A percentile compares a stretch with the other conserved stretches of the same genome.
Evolutionary conservation across 2,329 filamentous ascomycete species (phyloP).

Genomic region (Penicillium sp.): DNA sequence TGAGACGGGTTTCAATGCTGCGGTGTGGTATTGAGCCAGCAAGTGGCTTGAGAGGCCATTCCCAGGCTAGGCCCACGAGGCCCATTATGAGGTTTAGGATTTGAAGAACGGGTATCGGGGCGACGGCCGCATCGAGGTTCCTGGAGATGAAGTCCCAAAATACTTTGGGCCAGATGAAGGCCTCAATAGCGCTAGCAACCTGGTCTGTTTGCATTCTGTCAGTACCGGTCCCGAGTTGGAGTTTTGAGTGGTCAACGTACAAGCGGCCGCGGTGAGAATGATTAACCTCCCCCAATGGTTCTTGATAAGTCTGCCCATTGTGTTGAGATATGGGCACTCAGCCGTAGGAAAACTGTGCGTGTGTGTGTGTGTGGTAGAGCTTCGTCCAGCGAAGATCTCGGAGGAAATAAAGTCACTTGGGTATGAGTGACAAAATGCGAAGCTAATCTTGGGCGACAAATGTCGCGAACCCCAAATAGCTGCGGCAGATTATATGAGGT

Average conservation of each 20-base stretch:
- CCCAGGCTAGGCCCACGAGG: slow-evolving; percentile 74
- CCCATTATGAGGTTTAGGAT: slow-evolving; percentile 85
- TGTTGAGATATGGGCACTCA: background rate
- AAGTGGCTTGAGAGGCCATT: slow-evolving; percentile 80
- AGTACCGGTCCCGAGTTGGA: background rate
- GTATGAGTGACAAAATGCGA: background rate
- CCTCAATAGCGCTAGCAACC: slow-evolving; percentile 75
- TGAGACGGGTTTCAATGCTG: slow-evolving; percentile 80
- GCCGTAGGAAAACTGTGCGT: background rate
- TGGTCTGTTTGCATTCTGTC: slow-evolving; percentile 62
- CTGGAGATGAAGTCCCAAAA: slow-evolving; percentile 97
- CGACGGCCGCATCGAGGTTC: slow-evolving; percentile 80
- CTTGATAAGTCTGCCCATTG: slow-evolving; percentile 97
- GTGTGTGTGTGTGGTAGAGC: slow-evolving; percentile 1
- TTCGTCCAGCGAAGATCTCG: slow-evolving; percentile 31
- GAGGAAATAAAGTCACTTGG: slow-evolving; percentile 1
- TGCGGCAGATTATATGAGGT: background rate
- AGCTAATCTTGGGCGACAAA: background rate
- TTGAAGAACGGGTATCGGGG: slow-evolving; percentile 83
- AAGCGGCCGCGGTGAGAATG: slow-evolving; percentile 76
- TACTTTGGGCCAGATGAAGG: slow-evolving; percentile 98
- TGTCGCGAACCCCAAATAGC: slow-evolving; percentile 2
- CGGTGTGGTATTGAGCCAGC: slow-evolving; percentile 78
- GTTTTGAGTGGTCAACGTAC: slow-evolving; percentile 49
- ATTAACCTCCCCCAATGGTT: slow-evolving; percentile 98